These are phyloP conservation scores for Sclerotinia spermophila DNA, from an alignment of 2,329 filamentous ascomycete genomes.

Conservation along the genomic window DNA sequence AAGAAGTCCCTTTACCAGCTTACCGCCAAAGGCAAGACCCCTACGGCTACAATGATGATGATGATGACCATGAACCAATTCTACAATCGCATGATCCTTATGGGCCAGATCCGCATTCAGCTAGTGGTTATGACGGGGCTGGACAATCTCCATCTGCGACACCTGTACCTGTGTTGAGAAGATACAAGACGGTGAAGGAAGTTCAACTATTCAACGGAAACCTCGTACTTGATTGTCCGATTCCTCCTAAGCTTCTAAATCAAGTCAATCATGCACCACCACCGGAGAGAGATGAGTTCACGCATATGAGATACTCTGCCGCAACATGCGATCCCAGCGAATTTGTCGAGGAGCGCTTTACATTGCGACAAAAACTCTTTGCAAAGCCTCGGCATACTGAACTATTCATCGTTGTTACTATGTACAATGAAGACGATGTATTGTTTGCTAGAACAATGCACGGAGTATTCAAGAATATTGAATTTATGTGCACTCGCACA, in stretches of 20 bases:
- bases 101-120: slow-evolving; percentile 54
- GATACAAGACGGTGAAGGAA: slow-evolving; percentile 99
- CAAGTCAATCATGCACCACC: slow-evolving; percentile 33
- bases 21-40: slow-evolving; percentile 26
- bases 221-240: slow-evolving; percentile 92
- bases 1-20: slow-evolving; percentile 34
- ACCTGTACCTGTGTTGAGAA: slow-evolving; percentile 62
- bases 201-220: slow-evolving; percentile 97
- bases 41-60: slow-evolving; percentile 52
- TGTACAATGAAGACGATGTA: slow-evolving; percentile 99
- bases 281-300: slow-evolving; percentile 85
- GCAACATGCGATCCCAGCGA: slow-evolving; percentile 96
- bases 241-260: slow-evolving; percentile 81
- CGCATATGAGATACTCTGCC: slow-evolving; percentile 89
- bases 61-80: slow-evolving; percentile 74
- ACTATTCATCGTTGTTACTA: slow-evolving; percentile 93
- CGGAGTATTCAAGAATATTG: slow-evolving; percentile 96
- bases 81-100: slow-evolving; percentile 53
- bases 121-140: slow-evolving; percentile 42
- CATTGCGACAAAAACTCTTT: slow-evolving; percentile 86
- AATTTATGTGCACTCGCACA: slow-evolving; percentile 88
- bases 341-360: slow-evolving; percentile 84
- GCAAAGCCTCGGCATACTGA: slow-evolving; percentile 84
- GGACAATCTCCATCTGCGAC: slow-evolving; percentile 45
- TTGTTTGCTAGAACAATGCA: slow-evolving; percentile 98